Conservation (phyloP, 73 alveolate genomes). For the Halteria grandinella region DNA sequence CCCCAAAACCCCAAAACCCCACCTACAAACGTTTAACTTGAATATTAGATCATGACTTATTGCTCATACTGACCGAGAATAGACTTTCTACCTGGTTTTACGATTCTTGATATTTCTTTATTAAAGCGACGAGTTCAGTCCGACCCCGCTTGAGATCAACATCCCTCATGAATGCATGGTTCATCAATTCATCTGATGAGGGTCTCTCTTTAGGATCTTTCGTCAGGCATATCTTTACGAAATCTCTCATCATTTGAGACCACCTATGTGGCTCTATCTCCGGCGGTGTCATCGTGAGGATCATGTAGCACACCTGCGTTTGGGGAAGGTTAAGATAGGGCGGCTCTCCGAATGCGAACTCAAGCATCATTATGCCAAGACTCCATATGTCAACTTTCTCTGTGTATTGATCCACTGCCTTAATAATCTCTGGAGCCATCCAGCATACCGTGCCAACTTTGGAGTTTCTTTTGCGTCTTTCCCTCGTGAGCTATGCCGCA, state of each 20-base stretch:
- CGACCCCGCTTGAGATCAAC: background rate
- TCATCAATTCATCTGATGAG: conserved; percentile 45
- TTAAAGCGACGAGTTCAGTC: background rate
- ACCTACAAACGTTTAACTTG: too few relatives aligned
- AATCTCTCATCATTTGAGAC: conserved; percentile 44
- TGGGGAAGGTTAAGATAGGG: conserved; percentile 46
- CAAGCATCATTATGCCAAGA: conserved; percentile 77
- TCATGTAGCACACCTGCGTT: conserved; percentile 41
- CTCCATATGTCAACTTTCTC: conserved; percentile 75
- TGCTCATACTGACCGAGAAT: background rate
- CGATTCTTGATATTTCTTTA: conserved; percentile 30
- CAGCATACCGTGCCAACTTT: conserved; percentile 93
- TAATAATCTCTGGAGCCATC: conserved; percentile 95
- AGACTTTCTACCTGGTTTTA: background rate
- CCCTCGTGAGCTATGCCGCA: conserved; percentile 82
- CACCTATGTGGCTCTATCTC: conserved; percentile 36
- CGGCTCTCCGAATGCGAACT: conserved; percentile 68
- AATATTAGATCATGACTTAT: background rate
- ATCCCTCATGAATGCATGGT: conserved; percentile 57
- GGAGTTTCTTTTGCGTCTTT: conserved; percentile 84
- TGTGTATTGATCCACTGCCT: conserved; percentile 71
- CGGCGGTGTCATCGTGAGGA: conserved; percentile 47
- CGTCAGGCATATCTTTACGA: conserved; percentile 39
- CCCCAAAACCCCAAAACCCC: too few relatives aligned
- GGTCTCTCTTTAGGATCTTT: conserved; percentile 62